Conservation (phyloP, 345 rosid genomes). For the Corchorus olitorius region DNA sequence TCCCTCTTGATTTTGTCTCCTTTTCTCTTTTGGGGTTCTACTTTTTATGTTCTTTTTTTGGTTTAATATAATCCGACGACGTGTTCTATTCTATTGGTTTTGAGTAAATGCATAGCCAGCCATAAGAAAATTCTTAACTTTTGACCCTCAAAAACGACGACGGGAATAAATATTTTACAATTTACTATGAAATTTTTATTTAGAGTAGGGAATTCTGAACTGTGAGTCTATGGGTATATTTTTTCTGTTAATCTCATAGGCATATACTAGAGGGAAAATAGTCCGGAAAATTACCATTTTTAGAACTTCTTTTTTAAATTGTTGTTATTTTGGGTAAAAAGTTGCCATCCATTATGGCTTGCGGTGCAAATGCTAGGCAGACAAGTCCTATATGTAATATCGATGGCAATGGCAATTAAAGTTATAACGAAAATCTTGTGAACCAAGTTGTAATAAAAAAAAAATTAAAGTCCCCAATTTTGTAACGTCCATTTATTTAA, state of each 20-base stretch:
- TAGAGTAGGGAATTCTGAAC: background rate
- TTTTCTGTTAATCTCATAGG: background rate
- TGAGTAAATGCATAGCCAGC: constrained; percentile 14
- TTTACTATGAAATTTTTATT: background rate
- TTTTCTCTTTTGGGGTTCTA: background rate
- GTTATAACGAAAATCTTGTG: background rate
- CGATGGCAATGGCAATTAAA: background rate
- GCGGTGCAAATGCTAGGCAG: background rate
- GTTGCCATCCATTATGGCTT: background rate
- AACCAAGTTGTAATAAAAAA: background rate
- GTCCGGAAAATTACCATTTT: background rate
- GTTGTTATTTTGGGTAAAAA: constrained; percentile 1
- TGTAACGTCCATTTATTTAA: background rate
- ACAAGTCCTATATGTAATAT: background rate
- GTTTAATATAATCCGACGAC: constrained; percentile 8
- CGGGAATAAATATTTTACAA: background rate
- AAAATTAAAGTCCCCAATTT: background rate
- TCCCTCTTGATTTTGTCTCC: background rate
- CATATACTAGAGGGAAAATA: background rate
- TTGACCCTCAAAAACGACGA: background rate
- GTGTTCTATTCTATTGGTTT: constrained; percentile 17
- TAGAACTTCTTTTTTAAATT: background rate
- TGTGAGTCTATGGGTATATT: background rate
- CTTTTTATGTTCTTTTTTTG: constrained; percentile 21
- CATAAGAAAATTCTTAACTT: background rate